Evolutionary conservation across 2,329 filamentous ascomycete genomes (phyloP).

Genomic region (Colletotrichum sp.): DNA sequence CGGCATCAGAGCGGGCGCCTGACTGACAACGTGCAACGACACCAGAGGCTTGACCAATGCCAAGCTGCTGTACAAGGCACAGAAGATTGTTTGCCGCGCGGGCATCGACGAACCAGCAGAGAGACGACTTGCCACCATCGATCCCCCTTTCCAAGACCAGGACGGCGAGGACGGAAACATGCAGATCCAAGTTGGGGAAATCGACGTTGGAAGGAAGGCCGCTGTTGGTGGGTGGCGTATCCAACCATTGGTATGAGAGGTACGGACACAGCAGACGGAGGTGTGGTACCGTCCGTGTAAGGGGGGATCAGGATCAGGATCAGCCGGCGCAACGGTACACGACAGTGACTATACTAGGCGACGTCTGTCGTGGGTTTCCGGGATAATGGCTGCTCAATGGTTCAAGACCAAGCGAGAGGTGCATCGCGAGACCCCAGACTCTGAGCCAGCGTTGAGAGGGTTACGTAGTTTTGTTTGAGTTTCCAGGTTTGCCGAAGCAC

Average conservation of each 20-base stretch:
- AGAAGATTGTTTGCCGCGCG: neutral
- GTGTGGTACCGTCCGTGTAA: neutral
- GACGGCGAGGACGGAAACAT: neutral
- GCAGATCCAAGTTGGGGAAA: conserved; percentile 7
- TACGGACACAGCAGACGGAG: neutral
- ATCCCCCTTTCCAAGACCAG: neutral
- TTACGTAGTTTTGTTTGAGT: conserved; percentile 6
- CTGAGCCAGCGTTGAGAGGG: neutral
- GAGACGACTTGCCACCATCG: neutral
- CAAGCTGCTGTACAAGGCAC: neutral
- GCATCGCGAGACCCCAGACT: neutral
- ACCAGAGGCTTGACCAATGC: neutral
- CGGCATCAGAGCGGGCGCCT: conserved; percentile 15
- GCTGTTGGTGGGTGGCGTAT: neutral
- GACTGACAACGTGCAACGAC: neutral
- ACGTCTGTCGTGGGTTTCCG: neutral
- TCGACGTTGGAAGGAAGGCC: neutral
- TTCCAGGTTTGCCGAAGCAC: neutral
- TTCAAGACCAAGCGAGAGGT: neutral
- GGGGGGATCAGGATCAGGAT: neutral
- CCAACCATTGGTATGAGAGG: neutral
- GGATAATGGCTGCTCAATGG: neutral
- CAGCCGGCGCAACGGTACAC: conserved; percentile 5
- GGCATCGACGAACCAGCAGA: neutral
- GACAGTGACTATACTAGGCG: neutral